Evolutionary conservation across 306 rosid genomes (phyloP), one percentile per base, ranked within the genome.

Genomic region (Sicyos baderoa): DNA sequence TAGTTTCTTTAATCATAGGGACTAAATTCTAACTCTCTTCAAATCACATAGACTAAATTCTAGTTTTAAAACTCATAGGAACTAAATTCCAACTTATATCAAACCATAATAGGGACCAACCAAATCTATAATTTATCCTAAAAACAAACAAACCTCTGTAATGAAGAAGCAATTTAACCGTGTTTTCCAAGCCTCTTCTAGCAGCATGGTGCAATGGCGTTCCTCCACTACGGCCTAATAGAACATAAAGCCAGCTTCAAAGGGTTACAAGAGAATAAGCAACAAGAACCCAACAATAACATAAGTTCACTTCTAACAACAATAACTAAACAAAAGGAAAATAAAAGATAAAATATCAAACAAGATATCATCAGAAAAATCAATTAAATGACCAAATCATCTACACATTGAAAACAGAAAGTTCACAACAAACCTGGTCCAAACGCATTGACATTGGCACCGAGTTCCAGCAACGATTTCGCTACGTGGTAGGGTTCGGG

Each of bases 161-260:
- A 19, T 17, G 58, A 80, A 93, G 90, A 80, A 93, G 97, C 71
- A 93, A 70, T 84, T 85, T 88, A 35, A 88, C 91, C 75, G 84
- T 80, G 58, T 76, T 81, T 48, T 86, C 91, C 68, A 82, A 86
- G 74, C 97, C 97, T 80, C 88, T 85, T 82, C 86, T 93, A 72
- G 99, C 96, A 1, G 99, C 97, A 84, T 93, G 97, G 72, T 93
- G 97, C 70, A 93, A 75, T 15, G 99, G 96, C 71, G 97, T 90
- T 68, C 99, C 99, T 29, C 88, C 97, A 69, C 14, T 3, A 45
- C 69, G 76, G 47, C 76, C 76, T 72, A 72, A 44, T 19, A 6
- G 16, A 44, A 65, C 54, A 65, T 65, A 25, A 63, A 65, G 13
- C 54, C 32, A 45, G 7, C 53, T 10, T 45, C 70, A 44, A 44